These are phyloP conservation scores for Cephaloascus fragrans DNA, from an alignment of 805 yeast genomes.

Conservation along the genomic window DNA sequence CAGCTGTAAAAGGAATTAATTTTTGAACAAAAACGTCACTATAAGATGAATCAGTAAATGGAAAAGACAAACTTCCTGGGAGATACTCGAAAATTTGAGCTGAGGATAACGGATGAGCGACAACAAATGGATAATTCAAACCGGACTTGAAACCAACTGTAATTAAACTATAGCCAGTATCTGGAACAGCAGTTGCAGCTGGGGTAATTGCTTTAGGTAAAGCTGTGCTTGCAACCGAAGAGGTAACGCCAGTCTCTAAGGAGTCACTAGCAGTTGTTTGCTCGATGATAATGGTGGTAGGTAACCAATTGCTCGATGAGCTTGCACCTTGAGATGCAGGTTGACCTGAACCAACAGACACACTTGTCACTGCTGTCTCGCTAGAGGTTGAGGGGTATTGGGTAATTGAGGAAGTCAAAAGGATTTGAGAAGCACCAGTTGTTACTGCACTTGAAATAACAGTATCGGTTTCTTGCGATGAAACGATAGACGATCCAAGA, in stretches of 20 bases:
- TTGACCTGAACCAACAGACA: not conserved
- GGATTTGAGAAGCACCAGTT: not conserved
- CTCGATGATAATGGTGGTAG: slow-evolving; percentile 28
- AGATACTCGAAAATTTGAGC: slow-evolving; percentile 81
- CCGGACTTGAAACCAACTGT: slow-evolving; percentile 72
- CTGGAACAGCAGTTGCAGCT: slow-evolving; percentile 22
- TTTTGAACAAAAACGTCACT: slow-evolving; percentile 49
- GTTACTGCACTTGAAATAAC: not conserved
- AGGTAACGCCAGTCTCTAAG: slow-evolving; percentile 11
- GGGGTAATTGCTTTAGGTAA: slow-evolving; percentile 80
- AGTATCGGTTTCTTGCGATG: not conserved
- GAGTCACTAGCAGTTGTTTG: slow-evolving; percentile 13
- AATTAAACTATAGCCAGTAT: slow-evolving; percentile 45
- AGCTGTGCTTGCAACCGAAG: slow-evolving; percentile 32
- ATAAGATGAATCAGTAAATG: slow-evolving; percentile 33
- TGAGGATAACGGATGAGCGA: slow-evolving; percentile 58
- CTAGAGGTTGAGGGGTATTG: not conserved
- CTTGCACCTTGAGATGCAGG: not conserved
- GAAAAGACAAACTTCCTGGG: slow-evolving; percentile 61
- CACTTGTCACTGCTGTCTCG: no score
- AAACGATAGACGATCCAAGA: no score
- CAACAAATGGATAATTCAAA: slow-evolving; percentile 80
- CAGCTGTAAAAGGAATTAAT: slow-evolving; percentile 66
- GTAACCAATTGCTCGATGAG: slow-evolving; percentile 25
- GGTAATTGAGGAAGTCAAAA: not conserved